Evolutionary conservation across 75 land plant genomes (phyloP).

Genomic region (Adiantum capillusveneris): DNA sequence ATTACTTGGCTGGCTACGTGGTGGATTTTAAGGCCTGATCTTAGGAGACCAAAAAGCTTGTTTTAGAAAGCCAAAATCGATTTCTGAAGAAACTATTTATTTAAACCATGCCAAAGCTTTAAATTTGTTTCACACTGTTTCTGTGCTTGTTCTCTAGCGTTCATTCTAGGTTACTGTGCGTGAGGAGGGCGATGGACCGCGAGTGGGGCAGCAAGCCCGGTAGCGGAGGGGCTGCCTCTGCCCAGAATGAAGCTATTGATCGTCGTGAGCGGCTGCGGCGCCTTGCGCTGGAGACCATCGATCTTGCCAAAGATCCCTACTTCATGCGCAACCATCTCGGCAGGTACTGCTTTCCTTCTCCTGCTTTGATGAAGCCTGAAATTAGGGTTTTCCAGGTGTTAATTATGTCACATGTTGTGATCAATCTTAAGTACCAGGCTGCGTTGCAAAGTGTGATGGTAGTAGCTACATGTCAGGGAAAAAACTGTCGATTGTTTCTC

Average conservation of each 20-base stretch:
- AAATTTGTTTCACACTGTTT: not conserved
- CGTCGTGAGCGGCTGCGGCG: slow-evolving; percentile 87
- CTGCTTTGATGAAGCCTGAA: no score
- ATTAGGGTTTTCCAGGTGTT: no score
- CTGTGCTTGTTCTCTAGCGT: not conserved
- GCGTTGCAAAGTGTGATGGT: no score
- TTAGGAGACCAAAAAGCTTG: no score
- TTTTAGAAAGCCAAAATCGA: no score
- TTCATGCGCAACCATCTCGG: slow-evolving; percentile 99
- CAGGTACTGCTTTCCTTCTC: slow-evolving; percentile 31
- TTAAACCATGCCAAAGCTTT: not conserved
- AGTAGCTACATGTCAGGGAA: no score
- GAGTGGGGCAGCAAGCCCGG: slow-evolving; percentile 99
- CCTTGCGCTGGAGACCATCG: slow-evolving; percentile 93
- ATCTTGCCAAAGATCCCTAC: slow-evolving; percentile 98
- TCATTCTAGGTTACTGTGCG: not conserved
- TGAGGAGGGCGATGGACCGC: slow-evolving; percentile 50
- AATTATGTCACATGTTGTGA: no score
- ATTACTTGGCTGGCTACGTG: no score
- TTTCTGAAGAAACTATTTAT: no score
- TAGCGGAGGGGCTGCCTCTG: slow-evolving; percentile 94
- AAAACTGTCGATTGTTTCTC: no score
- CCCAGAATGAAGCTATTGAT: slow-evolving; percentile 96
- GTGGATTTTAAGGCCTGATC: no score
- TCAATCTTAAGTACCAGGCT: no score